Percentiles rank a stretch among this genome's conserved stretches.
phyloP scores from a whole-genome alignment of 768 basidiomycete genomes.

The Pulveroboletus sp. region DNA sequence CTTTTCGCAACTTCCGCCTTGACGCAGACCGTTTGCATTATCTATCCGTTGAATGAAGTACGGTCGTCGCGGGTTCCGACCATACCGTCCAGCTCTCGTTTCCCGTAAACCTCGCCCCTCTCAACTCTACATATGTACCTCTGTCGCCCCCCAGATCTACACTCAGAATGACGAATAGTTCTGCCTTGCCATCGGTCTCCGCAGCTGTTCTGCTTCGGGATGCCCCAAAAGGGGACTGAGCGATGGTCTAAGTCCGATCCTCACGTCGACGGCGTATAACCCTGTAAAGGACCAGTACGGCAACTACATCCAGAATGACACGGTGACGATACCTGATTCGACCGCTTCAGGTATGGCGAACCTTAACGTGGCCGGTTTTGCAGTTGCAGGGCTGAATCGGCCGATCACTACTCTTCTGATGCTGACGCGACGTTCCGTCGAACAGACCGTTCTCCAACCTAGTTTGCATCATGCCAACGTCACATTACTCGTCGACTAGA shows the following conservation, averaged over 20 bases:
- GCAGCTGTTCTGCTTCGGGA: neutral
- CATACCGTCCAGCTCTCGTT: neutral
- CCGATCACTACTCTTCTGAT: too few species aligned
- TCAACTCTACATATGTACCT: too few species aligned
- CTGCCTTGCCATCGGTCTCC: neutral
- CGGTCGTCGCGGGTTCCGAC: neutral
- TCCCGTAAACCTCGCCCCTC: neutral
- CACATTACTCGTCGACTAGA: neutral
- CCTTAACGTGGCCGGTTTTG: neutral
- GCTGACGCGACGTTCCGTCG: too few species aligned
- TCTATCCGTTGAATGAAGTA: neutral
- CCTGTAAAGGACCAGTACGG: neutral
- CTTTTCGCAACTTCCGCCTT: neutral
- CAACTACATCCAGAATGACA: neutral
- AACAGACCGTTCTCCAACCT: neutral
- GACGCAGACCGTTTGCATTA: neutral
- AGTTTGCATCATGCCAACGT: neutral
- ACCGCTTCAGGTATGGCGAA: neutral
- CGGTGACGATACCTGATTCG: neutral
- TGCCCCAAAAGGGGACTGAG: neutral
- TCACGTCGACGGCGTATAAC: neutral
- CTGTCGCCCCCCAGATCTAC: neutral
- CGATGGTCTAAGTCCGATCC: neutral
- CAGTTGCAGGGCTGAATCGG: neutral
- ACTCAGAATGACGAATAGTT: neutral